Percentiles rank a stretch among this genome's conserved stretches.
These are phyloP conservation scores for Amauroascus niger DNA, from an alignment of 2,329 filamentous ascomycete species.

Conservation along the genomic window DNA sequence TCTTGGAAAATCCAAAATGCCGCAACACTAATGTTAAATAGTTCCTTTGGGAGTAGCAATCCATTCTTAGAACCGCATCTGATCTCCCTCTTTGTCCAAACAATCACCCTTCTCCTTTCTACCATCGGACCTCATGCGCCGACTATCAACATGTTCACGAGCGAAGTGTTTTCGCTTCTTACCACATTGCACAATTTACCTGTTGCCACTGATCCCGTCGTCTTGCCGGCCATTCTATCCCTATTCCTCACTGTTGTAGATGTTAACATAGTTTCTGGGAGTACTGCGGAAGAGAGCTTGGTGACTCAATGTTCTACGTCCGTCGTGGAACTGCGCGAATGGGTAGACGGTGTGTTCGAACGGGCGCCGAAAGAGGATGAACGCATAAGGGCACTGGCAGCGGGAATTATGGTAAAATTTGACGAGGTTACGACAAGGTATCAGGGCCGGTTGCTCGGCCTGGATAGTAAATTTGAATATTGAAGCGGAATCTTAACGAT, in stretches of 20 bases:
- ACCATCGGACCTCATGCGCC: slow-evolving; percentile 72
- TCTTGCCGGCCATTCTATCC: slow-evolving; percentile 68
- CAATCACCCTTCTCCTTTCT: slow-evolving; percentile 70
- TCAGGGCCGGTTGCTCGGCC: slow-evolving; percentile 65
- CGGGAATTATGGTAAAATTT: slow-evolving; percentile 68
- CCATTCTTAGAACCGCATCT: slow-evolving; percentile 66
- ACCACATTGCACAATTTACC: slow-evolving; percentile 51
- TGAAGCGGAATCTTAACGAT: slow-evolving; percentile 18
- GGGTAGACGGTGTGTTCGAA: slow-evolving; percentile 70
- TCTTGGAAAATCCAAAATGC: slow-evolving; percentile 35
- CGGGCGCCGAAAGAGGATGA: slow-evolving; percentile 37
- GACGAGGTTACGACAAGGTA: slow-evolving; percentile 76
- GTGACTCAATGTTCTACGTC: slow-evolving; percentile 66
- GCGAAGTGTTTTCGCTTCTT: slow-evolving; percentile 75
- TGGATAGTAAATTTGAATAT: slow-evolving; percentile 44
- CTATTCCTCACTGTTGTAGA: slow-evolving; percentile 71
- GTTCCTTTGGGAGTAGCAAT: slow-evolving; percentile 34
- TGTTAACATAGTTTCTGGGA: slow-evolving; percentile 51
- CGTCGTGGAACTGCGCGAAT: slow-evolving; percentile 76
- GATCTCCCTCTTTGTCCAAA: slow-evolving; percentile 73
- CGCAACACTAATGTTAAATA: slow-evolving; percentile 27
- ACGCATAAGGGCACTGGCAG: slow-evolving; percentile 51
- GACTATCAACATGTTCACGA: slow-evolving; percentile 66
- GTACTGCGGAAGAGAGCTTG: slow-evolving; percentile 53
- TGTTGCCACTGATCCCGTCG: slow-evolving; percentile 51